Conservation (phyloP, 352 stramenopile genomes). For the Pythium scleroteichum region DNA sequence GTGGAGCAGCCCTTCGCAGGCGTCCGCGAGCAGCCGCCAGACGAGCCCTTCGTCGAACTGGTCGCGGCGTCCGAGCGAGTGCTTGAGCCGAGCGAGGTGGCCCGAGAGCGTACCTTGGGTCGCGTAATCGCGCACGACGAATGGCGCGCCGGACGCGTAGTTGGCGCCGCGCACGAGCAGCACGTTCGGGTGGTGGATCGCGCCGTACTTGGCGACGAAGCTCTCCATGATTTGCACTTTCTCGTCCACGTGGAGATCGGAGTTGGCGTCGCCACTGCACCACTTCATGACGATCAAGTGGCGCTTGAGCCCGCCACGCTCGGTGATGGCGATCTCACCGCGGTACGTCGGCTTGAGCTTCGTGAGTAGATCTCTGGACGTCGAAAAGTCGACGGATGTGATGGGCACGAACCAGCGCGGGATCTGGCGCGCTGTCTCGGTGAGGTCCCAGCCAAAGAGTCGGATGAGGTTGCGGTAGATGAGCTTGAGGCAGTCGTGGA, state of each 20-base stretch:
- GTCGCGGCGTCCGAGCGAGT: conserved; percentile 34
- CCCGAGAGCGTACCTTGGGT: conserved; percentile 50
- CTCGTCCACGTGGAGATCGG: conserved; percentile 51
- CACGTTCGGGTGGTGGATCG: conserved; percentile 58
- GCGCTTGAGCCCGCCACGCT: conserved; percentile 34
- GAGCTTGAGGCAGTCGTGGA: conserved; percentile 68
- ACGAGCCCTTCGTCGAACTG: conserved; percentile 35
- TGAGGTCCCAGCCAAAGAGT: conserved; percentile 36
- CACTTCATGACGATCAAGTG: conserved; percentile 56
- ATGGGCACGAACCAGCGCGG: conserved; percentile 61
- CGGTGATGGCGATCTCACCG: conserved; percentile 39
- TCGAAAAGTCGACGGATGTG: conserved; percentile 51
- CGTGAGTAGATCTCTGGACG: conserved; percentile 35
- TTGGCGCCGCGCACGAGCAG: conserved; percentile 60
- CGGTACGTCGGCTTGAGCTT: conserved; percentile 48
- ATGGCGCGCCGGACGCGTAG: conserved; percentile 46
- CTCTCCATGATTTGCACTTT: conserved; percentile 39
- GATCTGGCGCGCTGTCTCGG: conserved; percentile 42
- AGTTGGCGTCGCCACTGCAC: conserved; percentile 37
- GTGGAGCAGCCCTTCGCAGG: conserved; percentile 57
- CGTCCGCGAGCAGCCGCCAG: conserved; percentile 61
- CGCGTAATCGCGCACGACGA: conserved; percentile 64
- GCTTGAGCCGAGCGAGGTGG: conserved; percentile 41
- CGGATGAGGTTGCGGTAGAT: conserved; percentile 53
- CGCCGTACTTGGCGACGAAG: conserved; percentile 50